Evolutionary conservation across 352 stramenopile species (phyloP).

Genomic region (Phytopythium cucurbitacearum): DNA sequence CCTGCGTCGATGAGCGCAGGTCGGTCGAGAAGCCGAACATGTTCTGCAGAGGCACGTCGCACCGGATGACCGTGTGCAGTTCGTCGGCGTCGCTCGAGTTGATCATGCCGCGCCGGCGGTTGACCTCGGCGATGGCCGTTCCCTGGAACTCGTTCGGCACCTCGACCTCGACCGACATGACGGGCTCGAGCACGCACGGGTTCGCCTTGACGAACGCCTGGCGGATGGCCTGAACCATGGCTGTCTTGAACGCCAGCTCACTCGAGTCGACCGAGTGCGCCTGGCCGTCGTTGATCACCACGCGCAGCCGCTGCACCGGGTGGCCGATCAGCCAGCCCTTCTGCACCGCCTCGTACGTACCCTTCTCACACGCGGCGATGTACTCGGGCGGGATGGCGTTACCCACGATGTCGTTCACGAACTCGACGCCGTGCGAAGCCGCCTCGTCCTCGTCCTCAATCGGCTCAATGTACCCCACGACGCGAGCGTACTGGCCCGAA

Average conservation of each 20-base stretch:
- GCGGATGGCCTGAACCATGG: slow-evolving; percentile 94
- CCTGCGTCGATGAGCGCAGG: slow-evolving; percentile 93
- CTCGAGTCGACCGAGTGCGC: slow-evolving; percentile 97
- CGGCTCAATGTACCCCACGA: slow-evolving; percentile 98
- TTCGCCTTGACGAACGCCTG: slow-evolving; percentile 92
- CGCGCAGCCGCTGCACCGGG: slow-evolving; percentile 87
- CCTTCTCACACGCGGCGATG: slow-evolving; percentile 97
- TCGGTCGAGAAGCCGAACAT: slow-evolving; percentile 99
- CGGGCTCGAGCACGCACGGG: slow-evolving; percentile 93
- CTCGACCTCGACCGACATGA: slow-evolving; percentile 95
- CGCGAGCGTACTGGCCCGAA: slow-evolving; percentile 94
- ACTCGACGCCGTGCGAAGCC: slow-evolving; percentile 80
- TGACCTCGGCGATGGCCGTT: slow-evolving; percentile 92
- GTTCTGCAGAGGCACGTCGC: slow-evolving; percentile 95
- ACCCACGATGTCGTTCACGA: slow-evolving; percentile 97
- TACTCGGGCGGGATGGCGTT: slow-evolving; percentile 99
- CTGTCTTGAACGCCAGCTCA: slow-evolving; percentile 97
- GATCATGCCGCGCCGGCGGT: slow-evolving; percentile 93
- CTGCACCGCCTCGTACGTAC: slow-evolving; percentile 92
- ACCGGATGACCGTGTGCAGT: slow-evolving; percentile 89
- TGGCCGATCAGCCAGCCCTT: slow-evolving; percentile 96
- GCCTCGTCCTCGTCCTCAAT: slow-evolving; percentile 54
- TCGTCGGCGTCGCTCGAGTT: slow-evolving; percentile 96
- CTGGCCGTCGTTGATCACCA: slow-evolving; percentile 90
- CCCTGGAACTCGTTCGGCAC: slow-evolving; percentile 96